phyloP scores from a whole-genome alignment of 2,329 filamentous ascomycete species.

The Metarhizium anisopliae region DNA sequence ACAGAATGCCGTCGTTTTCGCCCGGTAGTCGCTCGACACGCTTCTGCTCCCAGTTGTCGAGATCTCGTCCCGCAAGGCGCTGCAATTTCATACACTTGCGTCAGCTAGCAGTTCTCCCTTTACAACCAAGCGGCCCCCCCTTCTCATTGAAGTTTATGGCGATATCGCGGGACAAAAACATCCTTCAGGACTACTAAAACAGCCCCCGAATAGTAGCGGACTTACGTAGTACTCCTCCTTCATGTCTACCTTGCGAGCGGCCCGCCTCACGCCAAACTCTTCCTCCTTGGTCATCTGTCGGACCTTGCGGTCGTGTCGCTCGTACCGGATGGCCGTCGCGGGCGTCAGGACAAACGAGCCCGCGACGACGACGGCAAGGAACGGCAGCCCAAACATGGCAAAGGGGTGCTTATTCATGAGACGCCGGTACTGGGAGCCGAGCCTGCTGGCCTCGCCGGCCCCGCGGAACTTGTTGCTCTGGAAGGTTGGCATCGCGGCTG shows the following conservation, averaged over 20 bases:
- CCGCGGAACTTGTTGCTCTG: conserved; percentile 62
- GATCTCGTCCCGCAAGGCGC: conserved; percentile 62
- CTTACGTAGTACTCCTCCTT: conserved; percentile 81
- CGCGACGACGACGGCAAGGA: conserved; percentile 79
- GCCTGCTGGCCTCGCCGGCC: conserved; percentile 53
- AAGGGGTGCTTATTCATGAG: conserved; percentile 75
- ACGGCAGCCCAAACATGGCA: conserved; percentile 86
- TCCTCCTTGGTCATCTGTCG: conserved; percentile 79
- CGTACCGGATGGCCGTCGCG: conserved; percentile 87
- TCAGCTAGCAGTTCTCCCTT: background rate
- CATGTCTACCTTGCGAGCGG: conserved; percentile 64
- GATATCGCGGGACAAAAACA: no score
- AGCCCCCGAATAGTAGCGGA: conserved; percentile 12
- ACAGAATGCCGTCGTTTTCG: conserved; percentile 78
- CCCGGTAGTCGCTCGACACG: conserved; percentile 82
- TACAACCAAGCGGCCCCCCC: no score
- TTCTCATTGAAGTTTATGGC: no score
- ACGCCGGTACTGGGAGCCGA: conserved; percentile 70
- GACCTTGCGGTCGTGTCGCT: conserved; percentile 85
- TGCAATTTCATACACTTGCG: conserved; percentile 6
- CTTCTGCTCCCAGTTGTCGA: conserved; percentile 96
- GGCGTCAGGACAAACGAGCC: conserved; percentile 93
- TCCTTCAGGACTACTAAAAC: no score
- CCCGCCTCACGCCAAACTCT: conserved; percentile 70
- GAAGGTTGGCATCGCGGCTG: conserved; percentile 40